These are phyloP conservation scores for Phytomonas sp. DNA, from an alignment of 208 protist genomes.

Conservation along the genomic window DNA sequence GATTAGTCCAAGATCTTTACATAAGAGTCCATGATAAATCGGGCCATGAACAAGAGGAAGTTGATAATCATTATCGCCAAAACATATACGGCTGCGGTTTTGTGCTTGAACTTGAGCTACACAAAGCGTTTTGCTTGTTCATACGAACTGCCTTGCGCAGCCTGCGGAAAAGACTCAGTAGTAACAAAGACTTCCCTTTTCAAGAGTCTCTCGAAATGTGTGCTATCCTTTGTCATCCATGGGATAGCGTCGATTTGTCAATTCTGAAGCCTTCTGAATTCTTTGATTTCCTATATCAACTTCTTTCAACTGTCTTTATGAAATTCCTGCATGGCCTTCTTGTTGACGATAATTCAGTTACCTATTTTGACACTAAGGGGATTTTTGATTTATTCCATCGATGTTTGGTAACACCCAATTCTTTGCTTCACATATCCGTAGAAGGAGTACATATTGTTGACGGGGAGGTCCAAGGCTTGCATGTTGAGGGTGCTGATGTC, in stretches of 20 bases:
- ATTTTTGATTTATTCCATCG: constrained; percentile 68
- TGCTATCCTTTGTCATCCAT: constrained; percentile 77
- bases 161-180: constrained; percentile 27
- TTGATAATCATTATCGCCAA: constrained; percentile 55
- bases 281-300: constrained; percentile 56
- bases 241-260: constrained; percentile 79
- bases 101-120: constrained; percentile 61
- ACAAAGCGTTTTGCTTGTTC: constrained; percentile 70
- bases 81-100: constrained; percentile 73
- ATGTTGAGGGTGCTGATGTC: constrained; percentile 63
- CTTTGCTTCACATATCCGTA: constrained; percentile 53
- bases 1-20: neutral
- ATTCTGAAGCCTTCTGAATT: constrained; percentile 66
- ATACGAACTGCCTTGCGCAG: constrained; percentile 47
- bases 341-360: constrained; percentile 7
- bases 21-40: constrained; percentile 9
- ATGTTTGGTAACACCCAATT: constrained; percentile 64
- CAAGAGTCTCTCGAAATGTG: constrained; percentile 46
- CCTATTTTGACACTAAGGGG: constrained; percentile 36
- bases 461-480: constrained; percentile 73
- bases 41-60: constrained; percentile 12
- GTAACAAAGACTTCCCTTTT: constrained; percentile 23
- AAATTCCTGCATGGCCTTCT: constrained; percentile 11
- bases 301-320: constrained; percentile 25
- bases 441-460: constrained; percentile 66